Percentiles rank a stretch among this genome's conserved stretches.
These are phyloP conservation scores for Pleoardoris graminearum DNA, from an alignment of 2,329 filamentous ascomycete genomes.

Conservation along the genomic window DNA sequence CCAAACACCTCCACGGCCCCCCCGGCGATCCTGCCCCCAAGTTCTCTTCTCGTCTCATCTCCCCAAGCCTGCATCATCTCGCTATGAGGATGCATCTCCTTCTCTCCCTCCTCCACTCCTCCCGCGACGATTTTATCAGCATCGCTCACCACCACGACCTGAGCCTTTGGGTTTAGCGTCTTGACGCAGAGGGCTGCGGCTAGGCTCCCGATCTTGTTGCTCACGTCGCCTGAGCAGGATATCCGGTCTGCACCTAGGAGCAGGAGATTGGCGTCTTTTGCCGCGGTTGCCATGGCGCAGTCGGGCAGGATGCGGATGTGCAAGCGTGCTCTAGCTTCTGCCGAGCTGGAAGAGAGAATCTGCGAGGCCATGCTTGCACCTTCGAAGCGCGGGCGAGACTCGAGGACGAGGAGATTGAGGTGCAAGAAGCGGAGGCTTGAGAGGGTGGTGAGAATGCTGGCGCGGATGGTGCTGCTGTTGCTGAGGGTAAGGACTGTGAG, in stretches of 20 bases:
- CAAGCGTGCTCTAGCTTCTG: constrained; percentile 24
- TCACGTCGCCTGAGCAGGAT: constrained; percentile 60
- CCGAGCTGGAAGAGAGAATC: constrained; percentile 31
- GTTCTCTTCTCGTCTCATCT: constrained; percentile 9
- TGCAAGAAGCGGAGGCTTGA: constrained; percentile 34
- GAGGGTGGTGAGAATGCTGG: constrained; percentile 53
- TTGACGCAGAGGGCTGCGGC: constrained; percentile 61
- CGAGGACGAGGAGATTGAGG: constrained; percentile 63
- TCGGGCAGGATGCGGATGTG: constrained; percentile 61
- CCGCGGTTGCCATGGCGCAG: constrained; percentile 60
- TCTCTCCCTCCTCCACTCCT: not conserved
- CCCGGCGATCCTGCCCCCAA: constrained; percentile 19
- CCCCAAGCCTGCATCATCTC: constrained; percentile 56
- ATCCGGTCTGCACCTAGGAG: constrained; percentile 69
- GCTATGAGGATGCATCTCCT: constrained; percentile 52
- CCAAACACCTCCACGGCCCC: constrained; percentile 39
- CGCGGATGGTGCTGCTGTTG: constrained; percentile 63
- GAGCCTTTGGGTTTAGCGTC: constrained; percentile 51
- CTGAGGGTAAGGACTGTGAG: constrained; percentile 27
- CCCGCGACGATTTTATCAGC: constrained; percentile 61
- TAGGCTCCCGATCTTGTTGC: constrained; percentile 69
- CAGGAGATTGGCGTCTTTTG: constrained; percentile 58
- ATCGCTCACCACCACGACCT: constrained; percentile 61
- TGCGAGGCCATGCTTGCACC: constrained; percentile 61
- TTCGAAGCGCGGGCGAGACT: constrained; percentile 69